Percentiles rank a stretch among this genome's conserved stretches.
Evolutionary conservation across 768 basidiomycete species (phyloP).

Genomic region (Austroboletus eburneus): DNA sequence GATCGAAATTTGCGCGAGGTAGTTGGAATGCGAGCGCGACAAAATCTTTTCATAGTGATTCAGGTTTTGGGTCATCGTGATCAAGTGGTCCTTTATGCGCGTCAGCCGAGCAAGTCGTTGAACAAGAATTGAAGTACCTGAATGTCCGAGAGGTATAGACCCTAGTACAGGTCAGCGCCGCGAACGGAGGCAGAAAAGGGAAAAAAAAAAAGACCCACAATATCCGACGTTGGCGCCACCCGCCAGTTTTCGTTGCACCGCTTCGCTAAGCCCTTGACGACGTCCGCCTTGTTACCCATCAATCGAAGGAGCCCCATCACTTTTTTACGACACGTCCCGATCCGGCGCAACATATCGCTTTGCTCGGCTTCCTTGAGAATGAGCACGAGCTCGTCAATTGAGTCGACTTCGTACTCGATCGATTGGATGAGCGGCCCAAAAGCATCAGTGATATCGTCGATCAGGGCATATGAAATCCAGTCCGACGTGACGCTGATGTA

Average conservation of each 20-base stretch:
- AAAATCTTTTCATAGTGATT: conserved; percentile 99
- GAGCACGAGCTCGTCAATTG: conserved; percentile 95
- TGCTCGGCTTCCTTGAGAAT: conserved; percentile 75
- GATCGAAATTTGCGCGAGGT: conserved; percentile 98
- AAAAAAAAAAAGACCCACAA: conserved; percentile 46
- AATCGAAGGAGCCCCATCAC: conserved; percentile 95
- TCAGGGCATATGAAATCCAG: conserved; percentile 99
- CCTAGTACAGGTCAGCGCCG: conserved; percentile 41
- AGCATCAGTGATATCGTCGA: conserved; percentile 99
- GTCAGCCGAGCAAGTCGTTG: background rate
- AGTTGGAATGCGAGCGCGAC: conserved; percentile 97
- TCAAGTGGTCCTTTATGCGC: conserved; percentile 77
- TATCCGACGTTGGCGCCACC: conserved; percentile 95
- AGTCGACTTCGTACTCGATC: conserved; percentile 99
- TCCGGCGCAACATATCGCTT: conserved; percentile 95
- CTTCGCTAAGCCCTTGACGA: conserved; percentile 97
- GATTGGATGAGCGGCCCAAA: conserved; percentile 98
- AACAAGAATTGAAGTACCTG: no score
- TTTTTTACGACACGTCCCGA: conserved; percentile 98
- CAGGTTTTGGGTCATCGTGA: conserved; percentile 99
- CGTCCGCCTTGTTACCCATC: conserved; percentile 99
- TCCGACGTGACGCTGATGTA: conserved; percentile 98
- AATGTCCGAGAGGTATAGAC: conserved; percentile 92
- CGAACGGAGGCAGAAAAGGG: background rate
- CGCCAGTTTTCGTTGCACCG: conserved; percentile 99